These are phyloP conservation scores for Phytophthora palmivora DNA, from an alignment of 352 stramenopile genomes.

Conservation along the genomic window DNA sequence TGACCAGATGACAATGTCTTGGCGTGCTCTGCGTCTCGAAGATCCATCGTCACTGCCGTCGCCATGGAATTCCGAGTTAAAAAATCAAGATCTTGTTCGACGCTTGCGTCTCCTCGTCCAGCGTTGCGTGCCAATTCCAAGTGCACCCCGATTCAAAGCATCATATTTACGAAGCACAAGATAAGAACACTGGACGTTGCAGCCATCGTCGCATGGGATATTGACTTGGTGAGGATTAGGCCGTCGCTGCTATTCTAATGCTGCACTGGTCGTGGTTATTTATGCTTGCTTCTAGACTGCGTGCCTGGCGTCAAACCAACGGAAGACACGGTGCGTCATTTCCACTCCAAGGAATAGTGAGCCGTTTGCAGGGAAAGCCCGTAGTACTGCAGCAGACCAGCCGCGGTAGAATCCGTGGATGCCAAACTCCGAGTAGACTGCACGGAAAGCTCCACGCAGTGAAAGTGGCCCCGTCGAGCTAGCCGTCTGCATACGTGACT, in stretches of 20 bases:
- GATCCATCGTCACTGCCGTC: conserved; percentile 19
- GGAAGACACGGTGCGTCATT: conserved; percentile 85
- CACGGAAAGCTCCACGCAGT: conserved; percentile 54
- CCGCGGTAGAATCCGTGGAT: conserved; percentile 85
- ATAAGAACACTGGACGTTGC: conserved; percentile 34
- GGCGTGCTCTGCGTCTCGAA: conserved; percentile 17
- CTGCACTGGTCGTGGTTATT: conserved; percentile 19
- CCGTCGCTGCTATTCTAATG: conserved; percentile 28
- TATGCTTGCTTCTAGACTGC: conserved; percentile 29
- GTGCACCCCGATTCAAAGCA: conserved; percentile 7
- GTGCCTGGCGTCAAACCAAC: conserved; percentile 55
- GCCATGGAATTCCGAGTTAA: conserved; percentile 14
- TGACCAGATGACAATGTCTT: conserved; percentile 12
- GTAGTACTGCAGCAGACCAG: conserved; percentile 85
- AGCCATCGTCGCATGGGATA: conserved; percentile 20
- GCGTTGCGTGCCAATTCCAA: conserved; percentile 22
- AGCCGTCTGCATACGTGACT: conserved; percentile 84
- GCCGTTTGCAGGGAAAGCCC: conserved; percentile 89
- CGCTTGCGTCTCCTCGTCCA: conserved; percentile 18
- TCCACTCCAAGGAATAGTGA: conserved; percentile 91
- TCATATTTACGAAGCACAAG: conserved; percentile 25
- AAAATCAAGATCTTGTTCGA: conserved; percentile 12
- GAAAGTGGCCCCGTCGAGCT: conserved; percentile 31
- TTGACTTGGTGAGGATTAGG: conserved; percentile 11
- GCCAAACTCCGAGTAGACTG: conserved; percentile 75